These are phyloP conservation scores for Xylaria sp. DNA, from an alignment of 2,329 filamentous ascomycete genomes.

Conservation along the genomic window DNA sequence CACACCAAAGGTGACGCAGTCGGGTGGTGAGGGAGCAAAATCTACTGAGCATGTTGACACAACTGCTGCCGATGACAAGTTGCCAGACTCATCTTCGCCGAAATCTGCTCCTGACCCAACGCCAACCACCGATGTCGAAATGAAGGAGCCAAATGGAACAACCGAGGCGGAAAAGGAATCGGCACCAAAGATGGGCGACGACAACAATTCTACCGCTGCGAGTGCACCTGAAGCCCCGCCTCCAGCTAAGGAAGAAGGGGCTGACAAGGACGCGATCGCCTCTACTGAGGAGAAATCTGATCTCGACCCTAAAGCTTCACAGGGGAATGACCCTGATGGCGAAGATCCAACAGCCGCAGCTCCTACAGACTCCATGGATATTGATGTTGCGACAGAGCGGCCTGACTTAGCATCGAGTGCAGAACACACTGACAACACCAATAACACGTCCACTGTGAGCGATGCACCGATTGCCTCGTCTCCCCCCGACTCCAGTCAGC, in stretches of 20 bases:
- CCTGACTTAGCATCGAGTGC: constrained; percentile 39
- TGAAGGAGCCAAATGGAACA: constrained; percentile 38
- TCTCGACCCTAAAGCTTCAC: constrained; percentile 27
- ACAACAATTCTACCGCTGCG: not conserved
- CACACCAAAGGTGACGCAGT: constrained; percentile 16
- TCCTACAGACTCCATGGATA: constrained; percentile 47
- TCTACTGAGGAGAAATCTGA: constrained; percentile 28
- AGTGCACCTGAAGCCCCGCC: not conserved
- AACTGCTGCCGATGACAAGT: constrained; percentile 36
- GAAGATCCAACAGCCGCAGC: constrained; percentile 5
- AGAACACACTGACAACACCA: constrained; percentile 41
- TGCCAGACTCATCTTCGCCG: constrained; percentile 34
- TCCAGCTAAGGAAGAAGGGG: constrained; percentile 8
- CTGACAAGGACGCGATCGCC: constrained; percentile 8
- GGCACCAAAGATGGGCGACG: not conserved
- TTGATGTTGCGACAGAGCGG: constrained; percentile 44
- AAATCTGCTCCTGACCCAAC: constrained; percentile 27
- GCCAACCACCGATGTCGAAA: constrained; percentile 36
- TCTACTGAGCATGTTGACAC: constrained; percentile 41
- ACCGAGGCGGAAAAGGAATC: constrained; percentile 24
- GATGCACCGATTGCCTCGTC: constrained; percentile 44
- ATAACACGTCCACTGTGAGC: constrained; percentile 42
- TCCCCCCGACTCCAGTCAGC: constrained; percentile 49
- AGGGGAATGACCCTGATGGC: constrained; percentile 2
- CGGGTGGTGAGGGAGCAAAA: constrained; percentile 24